Evolutionary conservation across 148 eudicot species (phyloP).

Genomic region (Polygonum aviculare): DNA sequence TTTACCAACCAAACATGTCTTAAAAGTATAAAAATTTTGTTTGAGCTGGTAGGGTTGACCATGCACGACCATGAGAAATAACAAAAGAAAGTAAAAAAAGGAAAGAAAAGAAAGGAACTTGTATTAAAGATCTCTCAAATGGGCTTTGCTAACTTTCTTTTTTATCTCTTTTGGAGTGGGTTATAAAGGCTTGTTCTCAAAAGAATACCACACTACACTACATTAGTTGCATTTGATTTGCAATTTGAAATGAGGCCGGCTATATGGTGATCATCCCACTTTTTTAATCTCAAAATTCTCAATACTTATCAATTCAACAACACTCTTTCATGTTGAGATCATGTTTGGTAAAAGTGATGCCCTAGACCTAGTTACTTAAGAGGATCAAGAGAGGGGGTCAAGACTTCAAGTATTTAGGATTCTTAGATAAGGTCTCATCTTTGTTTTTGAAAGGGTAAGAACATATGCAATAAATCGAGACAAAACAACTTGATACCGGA

Average conservation of each 20-base stretch:
- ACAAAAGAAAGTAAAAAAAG: neutral
- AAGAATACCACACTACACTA: constrained; percentile 5
- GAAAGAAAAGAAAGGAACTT: neutral
- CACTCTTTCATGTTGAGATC: too few species aligned
- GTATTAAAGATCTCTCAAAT: constrained; percentile 6
- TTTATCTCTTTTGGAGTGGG: constrained; percentile 7
- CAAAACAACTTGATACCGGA: too few species aligned
- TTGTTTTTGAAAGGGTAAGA: too few species aligned
- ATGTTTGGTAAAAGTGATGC: too few species aligned
- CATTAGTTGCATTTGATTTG: neutral
- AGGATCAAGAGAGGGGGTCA: too few species aligned
- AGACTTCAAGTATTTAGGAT: too few species aligned
- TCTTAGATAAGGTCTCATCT: too few species aligned
- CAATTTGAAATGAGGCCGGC: neutral
- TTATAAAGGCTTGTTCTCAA: constrained; percentile 1
- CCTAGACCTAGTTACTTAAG: too few species aligned
- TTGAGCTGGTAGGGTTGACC: constrained; percentile 8
- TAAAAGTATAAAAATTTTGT: constrained; percentile 8
- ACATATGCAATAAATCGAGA: too few species aligned
- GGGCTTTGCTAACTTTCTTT: constrained; percentile 9
- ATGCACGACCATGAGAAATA: constrained; percentile 6
- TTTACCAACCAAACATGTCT: constrained; percentile 7
- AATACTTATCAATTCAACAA: neutral
- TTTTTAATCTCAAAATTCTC: neutral
- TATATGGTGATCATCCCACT: too few species aligned